These are phyloP conservation scores for Aspergillus terreus DNA, from an alignment of 2,329 filamentous ascomycete genomes.

Conservation along the genomic window DNA sequence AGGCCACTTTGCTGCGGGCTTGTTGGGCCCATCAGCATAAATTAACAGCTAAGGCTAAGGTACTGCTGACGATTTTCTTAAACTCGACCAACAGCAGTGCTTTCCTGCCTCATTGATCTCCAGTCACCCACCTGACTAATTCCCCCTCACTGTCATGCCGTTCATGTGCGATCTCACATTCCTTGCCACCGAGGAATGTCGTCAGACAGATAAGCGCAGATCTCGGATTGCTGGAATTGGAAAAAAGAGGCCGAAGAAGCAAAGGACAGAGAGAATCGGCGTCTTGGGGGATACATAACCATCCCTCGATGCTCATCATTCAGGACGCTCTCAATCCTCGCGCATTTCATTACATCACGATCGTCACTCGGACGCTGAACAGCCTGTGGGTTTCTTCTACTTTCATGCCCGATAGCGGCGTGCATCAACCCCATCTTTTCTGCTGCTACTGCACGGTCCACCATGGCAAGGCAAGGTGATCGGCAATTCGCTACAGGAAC, in stretches of 20 bases:
- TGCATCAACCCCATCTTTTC: neutral
- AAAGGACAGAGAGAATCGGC: neutral
- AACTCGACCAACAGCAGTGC: neutral
- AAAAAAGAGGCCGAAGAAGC: neutral
- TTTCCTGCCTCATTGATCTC: neutral
- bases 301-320: neutral
- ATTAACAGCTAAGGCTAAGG: neutral
- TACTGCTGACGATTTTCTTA: neutral
- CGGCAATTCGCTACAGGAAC: neutral
- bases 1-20: neutral
- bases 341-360: neutral
- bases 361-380: neutral
- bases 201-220: neutral
- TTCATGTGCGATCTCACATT: neutral
- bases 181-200: neutral
- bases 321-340: neutral
- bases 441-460: neutral
- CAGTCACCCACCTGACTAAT: neutral
- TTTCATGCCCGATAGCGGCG: constrained; percentile 2
- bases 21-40: neutral
- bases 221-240: neutral
- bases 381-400: neutral
- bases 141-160: neutral
- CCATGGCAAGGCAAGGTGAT: neutral
- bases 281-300: neutral